Base-by-base conservation (phyloP, 2,329 filamentous ascomycete genomes). In the Sordariomycetes sp. region DNA sequence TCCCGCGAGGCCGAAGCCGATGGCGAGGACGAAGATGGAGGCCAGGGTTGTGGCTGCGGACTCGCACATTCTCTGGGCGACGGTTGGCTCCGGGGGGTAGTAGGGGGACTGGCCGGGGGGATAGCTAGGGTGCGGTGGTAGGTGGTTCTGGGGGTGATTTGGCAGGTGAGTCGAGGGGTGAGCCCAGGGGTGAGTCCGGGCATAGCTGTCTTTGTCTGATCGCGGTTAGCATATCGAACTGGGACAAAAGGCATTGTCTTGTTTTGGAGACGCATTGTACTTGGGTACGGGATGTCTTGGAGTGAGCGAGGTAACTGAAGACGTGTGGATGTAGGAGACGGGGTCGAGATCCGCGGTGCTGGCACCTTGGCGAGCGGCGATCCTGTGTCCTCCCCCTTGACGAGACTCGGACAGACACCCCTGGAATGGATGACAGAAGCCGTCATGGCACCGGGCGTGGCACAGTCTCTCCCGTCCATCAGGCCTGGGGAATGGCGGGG, bases 31-130 rank as follows among this genome's bases (percentile, higher is more conserved):
- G 12, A 85, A 63, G 58, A 92, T 86, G 24, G 86, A 89, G 28
- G 87, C 86, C 59, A 89, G 78, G 0, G 87, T 90, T 0, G 88
- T 90, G 10, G 83, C 84, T 2, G 87, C 87, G 6, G 85, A 76
- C 68, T 92, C 88, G 57, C 83, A 70, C 82, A 90, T 88, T 66
- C 86, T 89, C 45, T 74, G 70, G 2, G 72, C 62, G 10, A 81
- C 62, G 1, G 72, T 68, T 22, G 70, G 68, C 55, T 73, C 70
- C 34, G 51, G 56, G 17, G n/a, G n/a, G 51, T 52, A n/a, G 39
- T 45, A 12, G 35, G 22, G 15, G n/a, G n/a, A 13, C 7, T 17
- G 34, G 22, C 32, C 28, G 28, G 28, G 28, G 28, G 28, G 28
- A 8, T 32, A 32, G 28, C 4, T 8, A 8, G 8, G 28, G 28